These are phyloP conservation scores for Byssoonygena ceratinophila DNA, from an alignment of 2,329 filamentous ascomycete genomes.

Conservation along the genomic window DNA sequence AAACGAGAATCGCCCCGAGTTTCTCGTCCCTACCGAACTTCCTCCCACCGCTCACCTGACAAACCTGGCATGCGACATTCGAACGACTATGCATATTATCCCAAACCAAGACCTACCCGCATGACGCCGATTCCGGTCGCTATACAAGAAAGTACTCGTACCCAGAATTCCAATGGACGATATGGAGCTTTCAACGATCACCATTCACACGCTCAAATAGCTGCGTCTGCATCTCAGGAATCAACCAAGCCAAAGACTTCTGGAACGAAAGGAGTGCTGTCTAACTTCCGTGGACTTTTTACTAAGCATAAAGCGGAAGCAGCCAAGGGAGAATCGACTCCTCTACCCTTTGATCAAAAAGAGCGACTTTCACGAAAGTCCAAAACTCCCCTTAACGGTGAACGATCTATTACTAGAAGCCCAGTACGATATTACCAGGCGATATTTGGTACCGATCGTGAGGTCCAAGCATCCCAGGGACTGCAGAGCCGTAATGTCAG, in stretches of 20 bases:
- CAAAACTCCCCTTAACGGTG: background rate
- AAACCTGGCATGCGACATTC: background rate
- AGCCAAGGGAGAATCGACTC: background rate
- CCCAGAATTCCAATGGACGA: background rate
- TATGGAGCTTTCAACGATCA: background rate
- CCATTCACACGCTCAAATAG: background rate
- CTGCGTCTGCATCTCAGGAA: background rate
- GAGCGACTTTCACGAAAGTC: slow-evolving; percentile 5
- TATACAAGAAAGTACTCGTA: background rate
- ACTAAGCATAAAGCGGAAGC: slow-evolving; percentile 15
- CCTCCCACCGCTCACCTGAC: slow-evolving; percentile 11
- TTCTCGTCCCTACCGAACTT: background rate
- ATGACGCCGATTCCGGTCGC: background rate
- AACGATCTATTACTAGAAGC: background rate
- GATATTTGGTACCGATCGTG: slow-evolving; percentile 10
- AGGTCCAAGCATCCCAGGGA: slow-evolving; percentile 1
- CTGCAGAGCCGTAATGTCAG: background rate
- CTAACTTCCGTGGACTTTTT: slow-evolving; percentile 18
- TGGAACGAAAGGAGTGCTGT: slow-evolving; percentile 14
- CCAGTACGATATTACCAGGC: slow-evolving; percentile 8
- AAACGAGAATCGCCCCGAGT: slow-evolving; percentile 5
- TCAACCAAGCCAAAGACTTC: slow-evolving; percentile 8
- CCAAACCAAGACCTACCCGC: slow-evolving; percentile 9
- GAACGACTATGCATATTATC: slow-evolving; percentile 6
- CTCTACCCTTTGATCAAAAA: background rate